Base-by-base conservation (phyloP, 2,329 filamentous ascomycete genomes). In the Exophiala lecanii-corni region DNA sequence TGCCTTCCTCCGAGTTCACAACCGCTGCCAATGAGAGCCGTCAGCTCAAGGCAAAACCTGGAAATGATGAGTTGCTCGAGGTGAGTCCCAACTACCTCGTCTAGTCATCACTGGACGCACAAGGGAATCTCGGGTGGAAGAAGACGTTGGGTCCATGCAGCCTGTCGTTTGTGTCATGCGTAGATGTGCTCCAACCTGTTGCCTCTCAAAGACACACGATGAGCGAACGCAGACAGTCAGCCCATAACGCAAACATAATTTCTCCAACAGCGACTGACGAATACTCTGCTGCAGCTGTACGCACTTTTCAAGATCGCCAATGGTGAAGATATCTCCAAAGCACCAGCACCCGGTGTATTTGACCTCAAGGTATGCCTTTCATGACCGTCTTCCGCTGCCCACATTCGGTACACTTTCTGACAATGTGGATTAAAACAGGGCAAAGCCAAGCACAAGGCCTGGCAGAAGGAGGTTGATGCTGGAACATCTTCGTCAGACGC, bases 371-470 rank as follows among this genome's bases (percentile, higher is more conserved):
- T 71, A 59, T 37, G 57, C 51, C 15, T 16, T 6, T 25, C 26
- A 9, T n/a, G n/a, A n/a, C n/a, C n/a, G n/a, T n/a, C n/a, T n/a
- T 16, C 31, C 25, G 12, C 2, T 19, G n/a, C 18, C 16, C 31
- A 23, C 15, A 18, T n/a, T 51, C 13, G n/a, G n/a, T n/a, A 10
- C 32, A 35, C 9, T 15, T 16, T 18, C 33, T 47, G 15, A 19
- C 17, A 12, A 20, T 5, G 36, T 15, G 30, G 25, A n/a, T n/a
- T 21, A 9, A 30, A 9, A 49, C 39, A 88, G 85, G 80, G 73
- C 69, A 94, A 92, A 72, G 79, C 79, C 59, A 94, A 94, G 76
- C 78, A 82, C 70, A 76, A 73, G 58, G 79, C 83, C 41, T 95
- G 88, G 88, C 70, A 87, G 68, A 75, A 81, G 61, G 59, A 81